Evolutionary conservation across 169 alveolate species (phyloP), one percentile per base, ranked within the genome.

Genomic region (Cryptosporidium sp.): DNA sequence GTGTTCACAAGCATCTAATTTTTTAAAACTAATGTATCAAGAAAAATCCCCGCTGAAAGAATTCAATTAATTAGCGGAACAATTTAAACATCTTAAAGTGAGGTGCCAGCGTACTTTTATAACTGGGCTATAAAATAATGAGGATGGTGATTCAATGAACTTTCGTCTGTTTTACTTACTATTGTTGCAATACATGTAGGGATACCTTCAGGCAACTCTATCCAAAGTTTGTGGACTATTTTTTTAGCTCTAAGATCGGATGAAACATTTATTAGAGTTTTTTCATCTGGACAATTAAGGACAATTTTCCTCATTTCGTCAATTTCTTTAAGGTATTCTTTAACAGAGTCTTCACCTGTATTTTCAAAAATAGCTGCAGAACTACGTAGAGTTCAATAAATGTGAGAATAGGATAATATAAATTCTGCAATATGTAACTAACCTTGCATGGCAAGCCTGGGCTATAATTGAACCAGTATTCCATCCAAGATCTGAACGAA

Each of bases 381-480:
- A 84, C 93, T 85, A 37, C 2, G 50, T 55, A 0, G 21, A 65
- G 7, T 33, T 65, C 3, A 65, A 31, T 31, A 21, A 0, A 29
- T 65, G 31, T 65, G 23, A n/a, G 16, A 33, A 33, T 18, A 39
- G 33, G 35, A 9, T 26, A 16, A 45, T 14, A 48, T 16, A 48
- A 23, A 55, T 26, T 21, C 29, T n/a, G 67, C 1, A 55, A n/a
- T 26, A 26, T 23, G 1, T 26, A 55, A 45, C 89, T 29, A 59
- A 80, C 89, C 89, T 80, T 61, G 95, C 95, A 29, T 93, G 95
- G 52, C 94, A 91, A 21, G 94, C 94, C 86, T 93, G 95, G 9
- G 95, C 94, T 12, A 87, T 71, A 41, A 93, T 70, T 9, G 95
- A 93, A 33, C 95, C 95, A 26, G 61, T 12, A 9, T 87, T 91